Conservation (phyloP, 495 filamentous ascomycete species). For the Podospora comata region DNA sequence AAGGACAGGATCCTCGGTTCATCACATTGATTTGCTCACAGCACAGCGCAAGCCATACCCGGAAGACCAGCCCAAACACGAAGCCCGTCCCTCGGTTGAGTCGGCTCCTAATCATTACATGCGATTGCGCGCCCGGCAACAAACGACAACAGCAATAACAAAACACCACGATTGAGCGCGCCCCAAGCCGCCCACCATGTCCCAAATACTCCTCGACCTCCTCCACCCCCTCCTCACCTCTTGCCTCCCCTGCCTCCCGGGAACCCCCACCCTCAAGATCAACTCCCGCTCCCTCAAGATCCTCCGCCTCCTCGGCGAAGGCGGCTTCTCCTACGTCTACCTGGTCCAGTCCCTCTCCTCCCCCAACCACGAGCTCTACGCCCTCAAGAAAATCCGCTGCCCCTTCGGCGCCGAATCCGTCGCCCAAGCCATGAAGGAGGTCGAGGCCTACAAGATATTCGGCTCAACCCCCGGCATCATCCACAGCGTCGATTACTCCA, state of each 20-base stretch:
- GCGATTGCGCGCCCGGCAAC: too few species aligned
- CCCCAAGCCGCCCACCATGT: slow-evolving; percentile 50
- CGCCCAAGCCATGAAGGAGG: slow-evolving; percentile 88
- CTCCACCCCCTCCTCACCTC: slow-evolving; percentile 79
- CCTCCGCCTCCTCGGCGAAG: slow-evolving; percentile 87
- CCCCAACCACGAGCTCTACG: slow-evolving; percentile 70
- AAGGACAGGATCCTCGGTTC: neutral
- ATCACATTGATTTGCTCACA: neutral
- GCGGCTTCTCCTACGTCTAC: slow-evolving; percentile 98
- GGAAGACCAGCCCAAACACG: neutral
- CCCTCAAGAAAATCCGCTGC: slow-evolving; percentile 95
- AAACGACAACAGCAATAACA: neutral
- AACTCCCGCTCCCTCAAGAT: slow-evolving; percentile 95
- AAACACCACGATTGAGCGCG: neutral
- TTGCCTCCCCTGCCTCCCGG: slow-evolving; percentile 93
- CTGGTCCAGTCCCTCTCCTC: slow-evolving; percentile 85
- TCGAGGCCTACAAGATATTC: slow-evolving; percentile 94
- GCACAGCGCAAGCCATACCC: neutral
- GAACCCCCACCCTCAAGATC: slow-evolving; percentile 89
- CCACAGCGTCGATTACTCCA: slow-evolving; percentile 78
- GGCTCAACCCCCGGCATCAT: slow-evolving; percentile 80
- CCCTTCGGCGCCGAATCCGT: slow-evolving; percentile 97
- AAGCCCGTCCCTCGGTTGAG: neutral
- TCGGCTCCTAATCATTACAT: too few species aligned
- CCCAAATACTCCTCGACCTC: slow-evolving; percentile 82